Percentiles rank a stretch among this genome's conserved stretches.
Evolutionary conservation across 208 protist genomes (phyloP).

Genomic region (Perkinsela sp.): DNA sequence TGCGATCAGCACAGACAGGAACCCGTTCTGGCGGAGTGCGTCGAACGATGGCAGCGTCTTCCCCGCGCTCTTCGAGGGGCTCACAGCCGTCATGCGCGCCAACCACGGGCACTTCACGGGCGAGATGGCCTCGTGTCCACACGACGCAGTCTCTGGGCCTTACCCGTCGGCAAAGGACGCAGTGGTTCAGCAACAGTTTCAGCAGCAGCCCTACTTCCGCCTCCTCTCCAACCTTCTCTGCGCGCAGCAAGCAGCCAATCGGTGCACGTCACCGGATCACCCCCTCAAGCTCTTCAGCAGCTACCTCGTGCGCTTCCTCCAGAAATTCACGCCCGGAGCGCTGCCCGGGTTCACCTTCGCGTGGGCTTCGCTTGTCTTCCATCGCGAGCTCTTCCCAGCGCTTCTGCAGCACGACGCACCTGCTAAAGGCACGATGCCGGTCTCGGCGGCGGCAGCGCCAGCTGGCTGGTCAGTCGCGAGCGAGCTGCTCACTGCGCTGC

Average conservation of each 20-base stretch:
- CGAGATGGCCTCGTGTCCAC: neutral
- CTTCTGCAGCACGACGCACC: constrained; percentile 27
- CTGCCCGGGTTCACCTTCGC: constrained; percentile 90
- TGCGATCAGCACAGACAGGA: neutral
- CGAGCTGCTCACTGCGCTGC: constrained; percentile 21
- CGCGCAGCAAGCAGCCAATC: neutral
- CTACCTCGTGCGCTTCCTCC: constrained; percentile 59
- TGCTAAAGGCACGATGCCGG: neutral
- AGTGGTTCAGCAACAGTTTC: constrained; percentile 51
- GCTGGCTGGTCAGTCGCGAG: neutral
- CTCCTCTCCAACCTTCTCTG: constrained; percentile 70
- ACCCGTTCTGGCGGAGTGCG: neutral
- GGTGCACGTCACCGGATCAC: neutral
- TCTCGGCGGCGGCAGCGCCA: neutral
- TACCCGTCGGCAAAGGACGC: constrained; percentile 10
- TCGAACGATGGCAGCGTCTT: constrained; percentile 15
- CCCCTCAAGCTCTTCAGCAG: constrained; percentile 18
- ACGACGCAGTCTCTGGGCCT: neutral
- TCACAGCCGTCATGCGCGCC: constrained; percentile 22
- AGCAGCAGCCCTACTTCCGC: constrained; percentile 87
- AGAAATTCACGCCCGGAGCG: constrained; percentile 45
- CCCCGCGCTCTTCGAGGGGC: constrained; percentile 27
- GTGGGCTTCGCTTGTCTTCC: constrained; percentile 89
- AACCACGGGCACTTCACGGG: constrained; percentile 22
- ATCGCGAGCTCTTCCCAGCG: constrained; percentile 85